Base-by-base conservation (phyloP, 1,139 yeast genomes). In the Yamadazyma mexicana region DNA sequence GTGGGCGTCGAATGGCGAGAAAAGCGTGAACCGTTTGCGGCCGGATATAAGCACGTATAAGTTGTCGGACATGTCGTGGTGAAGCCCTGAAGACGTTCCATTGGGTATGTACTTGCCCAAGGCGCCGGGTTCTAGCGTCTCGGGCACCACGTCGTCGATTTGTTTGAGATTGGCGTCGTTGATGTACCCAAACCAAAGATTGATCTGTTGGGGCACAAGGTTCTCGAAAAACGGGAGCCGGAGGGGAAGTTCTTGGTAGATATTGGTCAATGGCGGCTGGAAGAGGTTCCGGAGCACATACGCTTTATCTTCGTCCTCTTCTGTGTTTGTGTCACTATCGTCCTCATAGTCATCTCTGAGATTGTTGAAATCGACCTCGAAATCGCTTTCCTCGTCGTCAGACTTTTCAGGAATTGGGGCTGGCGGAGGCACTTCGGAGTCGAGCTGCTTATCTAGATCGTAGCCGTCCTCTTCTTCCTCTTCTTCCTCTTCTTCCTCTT, bases 31-130 rank as follows among this genome's bases (percentile, higher is more conserved):
- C 44, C 88, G 56, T 51, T 84, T 84, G n/a, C 55, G 54, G 0
- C 91, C 92, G 22, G 71, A 62, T 1, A 79, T 55, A 1, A 84
- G 72, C 2, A 83, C 64, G 55, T 84, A 84, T 30, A 83, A 61
- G 51, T 84, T 84, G 54, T 83, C 89, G 1, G 91, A 86, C 58
- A 83, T 89, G 54, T 84, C 92, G 55, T 84, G 92, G 51, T 84
- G 92, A n/a, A 84, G 61, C 0, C 92, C 92, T 0, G 89, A 81
- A 0, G 88, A 81, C 0, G 81, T 67, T 1, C 84, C 85, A 1
- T 58, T 59, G 1, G 85, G 81, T 2, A 81, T 57, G 17, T 62
- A 62, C 46, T 75, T 73, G 0, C 84, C 86, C 2, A 80, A 56
- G 14, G 56, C 40, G 3, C 38, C 26, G 3, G 31, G 15, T 2